These are phyloP conservation scores for Dalbergia cochinchinensis DNA, from an alignment of 306 rosid species.

Conservation along the genomic window DNA sequence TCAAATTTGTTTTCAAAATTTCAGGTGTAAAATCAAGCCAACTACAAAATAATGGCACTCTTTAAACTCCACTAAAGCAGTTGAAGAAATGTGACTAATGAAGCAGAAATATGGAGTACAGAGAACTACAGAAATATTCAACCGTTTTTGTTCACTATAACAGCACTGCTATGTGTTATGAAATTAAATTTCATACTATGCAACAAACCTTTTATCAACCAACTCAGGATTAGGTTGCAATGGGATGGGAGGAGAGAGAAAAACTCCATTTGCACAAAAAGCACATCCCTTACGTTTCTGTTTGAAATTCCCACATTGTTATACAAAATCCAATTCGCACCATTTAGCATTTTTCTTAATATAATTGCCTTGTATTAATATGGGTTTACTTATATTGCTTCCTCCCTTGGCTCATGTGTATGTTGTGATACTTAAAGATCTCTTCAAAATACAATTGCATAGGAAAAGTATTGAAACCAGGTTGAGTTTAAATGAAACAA, in stretches of 20 bases:
- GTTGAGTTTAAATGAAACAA: not conserved
- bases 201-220: too few relatives aligned
- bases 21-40: slow-evolving; percentile 14
- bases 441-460: slow-evolving; percentile 16
- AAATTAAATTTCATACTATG: too few relatives aligned
- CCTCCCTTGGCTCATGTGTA: not conserved
- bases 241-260: too few relatives aligned
- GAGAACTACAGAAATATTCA: not conserved
- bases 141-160: not conserved
- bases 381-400: slow-evolving; percentile 10
- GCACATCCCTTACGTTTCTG: too few relatives aligned
- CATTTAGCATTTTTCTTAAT: not conserved
- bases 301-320: too few relatives aligned
- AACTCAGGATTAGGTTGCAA: too few relatives aligned
- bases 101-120: slow-evolving; percentile 20
- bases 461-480: slow-evolving; percentile 1
- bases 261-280: too few relatives aligned
- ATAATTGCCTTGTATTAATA: not conserved
- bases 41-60: slow-evolving; percentile 13
- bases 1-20: slow-evolving; percentile 11
- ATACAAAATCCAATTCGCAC: too few relatives aligned
- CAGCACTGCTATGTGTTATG: too few relatives aligned
- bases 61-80: not conserved
- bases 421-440: slow-evolving; percentile 8
- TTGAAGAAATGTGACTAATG: not conserved